These are phyloP conservation scores for Breynia disticha DNA, from an alignment of 441 rosid genomes.

Conservation along the genomic window DNA sequence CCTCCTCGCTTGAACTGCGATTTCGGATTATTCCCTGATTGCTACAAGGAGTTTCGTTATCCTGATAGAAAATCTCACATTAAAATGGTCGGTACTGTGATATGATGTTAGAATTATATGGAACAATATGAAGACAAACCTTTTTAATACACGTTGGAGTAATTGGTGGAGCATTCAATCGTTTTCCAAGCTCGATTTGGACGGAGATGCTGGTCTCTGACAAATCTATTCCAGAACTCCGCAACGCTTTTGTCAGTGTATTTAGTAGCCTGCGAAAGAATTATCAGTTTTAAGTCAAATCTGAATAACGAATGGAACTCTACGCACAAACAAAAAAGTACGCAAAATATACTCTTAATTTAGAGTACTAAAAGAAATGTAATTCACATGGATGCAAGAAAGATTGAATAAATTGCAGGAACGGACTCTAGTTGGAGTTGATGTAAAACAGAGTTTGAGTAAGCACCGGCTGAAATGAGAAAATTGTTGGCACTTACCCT, in stretches of 20 bases:
- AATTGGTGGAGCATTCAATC: conserved; percentile 14
- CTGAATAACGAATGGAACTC: too few species aligned
- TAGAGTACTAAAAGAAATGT: too few species aligned
- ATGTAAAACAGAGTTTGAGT: too few species aligned
- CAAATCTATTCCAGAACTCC: conserved; percentile 78
- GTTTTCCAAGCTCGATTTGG: conserved; percentile 75
- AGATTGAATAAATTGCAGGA: too few species aligned
- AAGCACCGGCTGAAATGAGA: too few species aligned
- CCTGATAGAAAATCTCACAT: conserved; percentile 15
- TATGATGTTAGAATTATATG: too few species aligned
- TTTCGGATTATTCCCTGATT: conserved; percentile 26
- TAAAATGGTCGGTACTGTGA: neutral
- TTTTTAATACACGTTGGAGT: conserved; percentile 22
- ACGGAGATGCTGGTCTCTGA: conserved; percentile 81
- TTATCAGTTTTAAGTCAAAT: too few species aligned
- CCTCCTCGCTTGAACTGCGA: conserved; percentile 24
- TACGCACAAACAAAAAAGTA: too few species aligned
- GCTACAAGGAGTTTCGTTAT: conserved; percentile 13
- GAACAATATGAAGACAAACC: conserved; percentile 17
- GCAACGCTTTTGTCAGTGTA: conserved; percentile 68
- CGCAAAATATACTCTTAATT: too few species aligned
- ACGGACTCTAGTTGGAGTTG: too few species aligned
- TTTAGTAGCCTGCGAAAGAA: conserved; percentile 45
- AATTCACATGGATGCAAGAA: too few species aligned
- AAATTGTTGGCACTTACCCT: conserved; percentile 39